Conservation (phyloP, 257 asterid species). For the Cinchona pubescens region DNA sequence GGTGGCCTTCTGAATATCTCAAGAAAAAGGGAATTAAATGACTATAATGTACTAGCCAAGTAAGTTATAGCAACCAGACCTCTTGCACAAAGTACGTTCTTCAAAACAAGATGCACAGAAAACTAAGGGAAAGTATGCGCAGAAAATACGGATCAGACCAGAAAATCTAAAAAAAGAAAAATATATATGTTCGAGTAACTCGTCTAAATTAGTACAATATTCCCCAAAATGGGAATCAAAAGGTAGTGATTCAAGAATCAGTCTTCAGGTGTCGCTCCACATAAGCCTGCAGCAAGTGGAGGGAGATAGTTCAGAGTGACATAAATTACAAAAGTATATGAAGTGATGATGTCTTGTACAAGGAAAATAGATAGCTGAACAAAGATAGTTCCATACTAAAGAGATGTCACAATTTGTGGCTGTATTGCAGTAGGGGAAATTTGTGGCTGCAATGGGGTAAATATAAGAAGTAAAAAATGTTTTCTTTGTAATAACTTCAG, state of each 20-base stretch:
- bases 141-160: not conserved
- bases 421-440: not conserved
- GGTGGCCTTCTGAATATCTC: too few species aligned
- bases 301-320: not conserved
- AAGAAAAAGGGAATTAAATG: too few species aligned
- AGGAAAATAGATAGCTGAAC: too few species aligned
- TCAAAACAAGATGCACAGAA: not conserved
- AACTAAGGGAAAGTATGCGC: not conserved
- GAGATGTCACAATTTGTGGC: not conserved
- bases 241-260: constrained; percentile 37
- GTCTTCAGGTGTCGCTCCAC: constrained; percentile 59
- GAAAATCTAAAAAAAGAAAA: not conserved
- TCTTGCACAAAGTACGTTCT: not conserved
- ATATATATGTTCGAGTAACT: not conserved
- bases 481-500: not conserved
- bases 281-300: constrained; percentile 55
- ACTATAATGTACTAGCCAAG: too few species aligned
- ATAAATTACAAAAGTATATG: not conserved
- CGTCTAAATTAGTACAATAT: constrained; percentile 1
- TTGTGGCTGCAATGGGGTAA: not conserved
- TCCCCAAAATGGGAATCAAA: constrained; percentile 3
- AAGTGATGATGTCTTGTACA: not conserved
- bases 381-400: not conserved
- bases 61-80: not conserved
- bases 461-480: too few species aligned